Evolutionary conservation across 805 yeast genomes (phyloP).

Genomic region (Metschnikowia santaceciliae): DNA sequence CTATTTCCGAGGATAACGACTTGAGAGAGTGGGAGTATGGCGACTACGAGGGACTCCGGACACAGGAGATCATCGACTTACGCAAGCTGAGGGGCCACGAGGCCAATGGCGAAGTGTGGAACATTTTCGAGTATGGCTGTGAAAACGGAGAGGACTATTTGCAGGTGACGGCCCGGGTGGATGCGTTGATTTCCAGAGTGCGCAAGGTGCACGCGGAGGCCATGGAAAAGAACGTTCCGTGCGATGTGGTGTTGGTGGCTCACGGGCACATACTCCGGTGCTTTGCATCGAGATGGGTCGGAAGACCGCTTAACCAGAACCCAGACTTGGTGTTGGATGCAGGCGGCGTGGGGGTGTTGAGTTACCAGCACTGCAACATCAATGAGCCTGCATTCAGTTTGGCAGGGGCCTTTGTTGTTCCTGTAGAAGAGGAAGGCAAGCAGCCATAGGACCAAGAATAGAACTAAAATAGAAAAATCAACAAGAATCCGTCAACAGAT

Average conservation of each 20-base stretch:
- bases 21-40: slow-evolving; percentile 96
- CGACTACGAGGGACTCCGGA: slow-evolving; percentile 82
- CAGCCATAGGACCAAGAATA: slow-evolving; percentile 5
- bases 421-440: slow-evolving; percentile 53
- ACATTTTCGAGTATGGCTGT: slow-evolving; percentile 90
- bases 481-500: too few species aligned
- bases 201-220: slow-evolving; percentile 56
- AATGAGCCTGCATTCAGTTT: slow-evolving; percentile 83
- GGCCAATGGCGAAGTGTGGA: slow-evolving; percentile 50
- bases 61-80: slow-evolving; percentile 59
- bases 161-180: slow-evolving; percentile 69
- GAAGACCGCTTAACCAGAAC: slow-evolving; percentile 51
- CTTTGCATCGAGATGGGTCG: slow-evolving; percentile 86
- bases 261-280: slow-evolving; percentile 93
- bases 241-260: slow-evolving; percentile 80
- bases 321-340: slow-evolving; percentile 88
- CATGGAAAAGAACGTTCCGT: slow-evolving; percentile 45
- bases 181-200: slow-evolving; percentile 62
- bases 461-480: too few species aligned
- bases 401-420: slow-evolving; percentile 79
- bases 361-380: slow-evolving; percentile 80
- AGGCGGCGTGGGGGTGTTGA: slow-evolving; percentile 90
- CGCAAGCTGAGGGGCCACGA: slow-evolving; percentile 58
- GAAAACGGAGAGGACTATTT: slow-evolving; percentile 77
- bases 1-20: slow-evolving; percentile 53